Evolutionary conservation across 2,329 filamentous ascomycete species (phyloP), one percentile per base, ranked within the genome.

Genomic region (Talaromyces sp.): DNA sequence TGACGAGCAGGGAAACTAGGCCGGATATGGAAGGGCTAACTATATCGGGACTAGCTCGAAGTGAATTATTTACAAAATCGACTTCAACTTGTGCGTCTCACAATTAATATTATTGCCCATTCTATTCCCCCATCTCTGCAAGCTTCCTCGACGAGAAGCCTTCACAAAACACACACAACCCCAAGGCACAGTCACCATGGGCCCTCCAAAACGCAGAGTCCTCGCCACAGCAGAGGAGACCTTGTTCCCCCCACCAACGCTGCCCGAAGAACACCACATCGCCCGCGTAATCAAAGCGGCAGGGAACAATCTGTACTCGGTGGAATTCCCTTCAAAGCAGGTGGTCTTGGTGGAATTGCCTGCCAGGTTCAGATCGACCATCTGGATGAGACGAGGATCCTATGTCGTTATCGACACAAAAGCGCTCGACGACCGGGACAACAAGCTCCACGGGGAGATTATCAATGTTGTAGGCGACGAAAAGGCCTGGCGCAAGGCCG

Each of bases 381-480:
- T 98, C 65, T 98, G 92, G 91, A 90, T 98, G 74, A 93, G 90
- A 76, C 87, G 92, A 19, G 90, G 92, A 32, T 91, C 92, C 0
- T 98, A 88, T 74, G 92, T 97, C 32, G 78, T 98, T 11, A 83
- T 96, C 15, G 90, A 98, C 66, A 88, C 85, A 27, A 81, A 82
- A 32, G 81, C 84, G 1, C 80, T 88, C 42, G 85, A 87, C 30
- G 85, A 84, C 27, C 79, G 87, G 57, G 88, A 89, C 52, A 92
- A 92, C 69, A 92, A 92, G 74, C 84, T 96, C 13, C 83, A 85
- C 58, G 95, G 93, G 15, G 91, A 96, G 75, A 97, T 99, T 69
- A 83, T 96, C 67, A 97, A 97, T 71, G 86, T 98, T 39, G 92
- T 98, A 42, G 83, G 91, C 42, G 92, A 97, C 70, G 93, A 97